Evolutionary conservation across 2,329 filamentous ascomycete genomes (phyloP).

Genomic region (Tolypocladium amazonense): DNA sequence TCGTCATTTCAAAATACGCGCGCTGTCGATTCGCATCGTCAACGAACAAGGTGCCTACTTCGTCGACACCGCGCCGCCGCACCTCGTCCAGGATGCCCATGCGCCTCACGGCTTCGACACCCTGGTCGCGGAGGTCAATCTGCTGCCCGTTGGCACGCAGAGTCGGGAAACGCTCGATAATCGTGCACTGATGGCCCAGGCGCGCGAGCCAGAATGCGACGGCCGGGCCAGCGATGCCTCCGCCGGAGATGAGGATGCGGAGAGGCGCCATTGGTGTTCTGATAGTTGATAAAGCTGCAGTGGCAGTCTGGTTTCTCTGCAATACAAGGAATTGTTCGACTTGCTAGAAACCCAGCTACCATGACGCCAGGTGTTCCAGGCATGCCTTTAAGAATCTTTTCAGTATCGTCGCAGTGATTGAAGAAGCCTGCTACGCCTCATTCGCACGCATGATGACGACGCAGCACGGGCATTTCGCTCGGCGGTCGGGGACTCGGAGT

Average conservation of each 20-base stretch:
- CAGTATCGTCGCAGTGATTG: not conserved
- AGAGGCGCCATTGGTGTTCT: slow-evolving; percentile 16
- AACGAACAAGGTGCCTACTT: slow-evolving; percentile 37
- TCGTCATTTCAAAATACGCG: slow-evolving; percentile 29
- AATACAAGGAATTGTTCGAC: too few species aligned
- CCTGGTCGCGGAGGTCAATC: slow-evolving; percentile 33
- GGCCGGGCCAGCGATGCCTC: slow-evolving; percentile 32
- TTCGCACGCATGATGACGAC: not conserved
- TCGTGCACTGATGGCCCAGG: slow-evolving; percentile 25
- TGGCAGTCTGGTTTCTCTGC: not conserved
- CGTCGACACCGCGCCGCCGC: slow-evolving; percentile 27
- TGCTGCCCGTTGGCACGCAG: slow-evolving; percentile 31
- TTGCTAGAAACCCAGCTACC: not conserved
- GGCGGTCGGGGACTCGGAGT: not conserved
- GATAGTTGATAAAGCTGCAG: not conserved
- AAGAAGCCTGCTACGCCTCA: not conserved
- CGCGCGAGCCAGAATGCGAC: slow-evolving; percentile 30
- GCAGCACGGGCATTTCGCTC: not conserved
- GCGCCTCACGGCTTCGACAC: slow-evolving; percentile 24
- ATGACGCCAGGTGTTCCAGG: not conserved
- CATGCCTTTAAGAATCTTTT: not conserved
- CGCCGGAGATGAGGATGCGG: slow-evolving; percentile 37
- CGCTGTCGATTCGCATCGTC: slow-evolving; percentile 23
- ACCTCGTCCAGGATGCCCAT: slow-evolving; percentile 28
- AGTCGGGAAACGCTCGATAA: slow-evolving; percentile 28